phyloP scores from a whole-genome alignment of 306 rosid genomes.

The Vigna radiata region DNA sequence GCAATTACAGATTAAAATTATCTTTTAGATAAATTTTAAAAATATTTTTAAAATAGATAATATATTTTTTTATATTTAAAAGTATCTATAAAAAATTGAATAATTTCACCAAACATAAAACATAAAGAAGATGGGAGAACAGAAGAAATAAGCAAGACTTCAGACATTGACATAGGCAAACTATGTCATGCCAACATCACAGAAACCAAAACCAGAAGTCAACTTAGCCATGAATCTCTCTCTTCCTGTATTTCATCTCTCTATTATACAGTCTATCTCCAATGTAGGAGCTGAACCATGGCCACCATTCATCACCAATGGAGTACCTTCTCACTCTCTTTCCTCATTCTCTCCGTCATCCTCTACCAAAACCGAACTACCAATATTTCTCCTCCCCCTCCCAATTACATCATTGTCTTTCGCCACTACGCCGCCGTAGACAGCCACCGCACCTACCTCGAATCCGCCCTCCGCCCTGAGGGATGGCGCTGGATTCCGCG shows the following conservation, averaged over 20 bases:
- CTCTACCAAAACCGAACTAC: slow-evolving; percentile 54
- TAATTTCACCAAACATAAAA: too few relatives aligned
- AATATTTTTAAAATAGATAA: too few relatives aligned
- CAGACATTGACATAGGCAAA: too few relatives aligned
- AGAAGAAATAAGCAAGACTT: too few relatives aligned
- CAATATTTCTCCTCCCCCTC: slow-evolving; percentile 16
- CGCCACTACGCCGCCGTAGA: slow-evolving; percentile 61
- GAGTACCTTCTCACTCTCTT: slow-evolving; percentile 36
- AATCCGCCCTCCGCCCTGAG: slow-evolving; percentile 52
- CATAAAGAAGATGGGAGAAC: too few relatives aligned
- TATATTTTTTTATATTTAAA: too few relatives aligned
- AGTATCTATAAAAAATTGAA: too few relatives aligned
- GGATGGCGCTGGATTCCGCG: slow-evolving; percentile 94
- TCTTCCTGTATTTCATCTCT: background rate
- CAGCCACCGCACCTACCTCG: slow-evolving; percentile 66
- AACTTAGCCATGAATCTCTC: background rate
- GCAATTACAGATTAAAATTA: too few relatives aligned
- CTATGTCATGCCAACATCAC: background rate
- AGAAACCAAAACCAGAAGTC: background rate
- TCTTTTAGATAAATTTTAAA: too few relatives aligned
- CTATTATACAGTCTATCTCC: background rate
- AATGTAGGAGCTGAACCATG: slow-evolving; percentile 45
- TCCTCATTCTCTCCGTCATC: slow-evolving; percentile 48
- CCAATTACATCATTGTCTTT: slow-evolving; percentile 80
- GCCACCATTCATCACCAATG: slow-evolving; percentile 19